A percentile compares a stretch with the other conserved stretches of the same genome.
Evolutionary conservation across 2,329 filamentous ascomycete genomes (phyloP).

Genomic region (Xylariaceae sp.): DNA sequence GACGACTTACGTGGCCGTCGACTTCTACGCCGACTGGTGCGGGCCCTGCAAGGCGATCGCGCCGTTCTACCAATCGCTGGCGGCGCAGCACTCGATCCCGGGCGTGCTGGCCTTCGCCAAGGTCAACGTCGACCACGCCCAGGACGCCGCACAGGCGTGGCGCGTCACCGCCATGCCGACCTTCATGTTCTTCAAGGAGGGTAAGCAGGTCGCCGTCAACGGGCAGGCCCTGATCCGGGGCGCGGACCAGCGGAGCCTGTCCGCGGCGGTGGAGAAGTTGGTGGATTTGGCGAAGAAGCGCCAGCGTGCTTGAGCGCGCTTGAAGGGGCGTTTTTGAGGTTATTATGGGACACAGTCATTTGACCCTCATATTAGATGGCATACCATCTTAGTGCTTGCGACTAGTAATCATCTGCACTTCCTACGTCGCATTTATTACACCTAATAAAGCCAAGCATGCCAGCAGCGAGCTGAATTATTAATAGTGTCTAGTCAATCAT

Average conservation of each 20-base stretch:
- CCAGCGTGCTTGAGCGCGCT: not conserved
- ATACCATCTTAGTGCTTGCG: not conserved
- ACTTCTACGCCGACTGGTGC: constrained; percentile 65
- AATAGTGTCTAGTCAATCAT: too few relatives aligned
- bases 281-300: constrained; percentile 40
- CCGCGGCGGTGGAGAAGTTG: constrained; percentile 42
- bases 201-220: constrained; percentile 47
- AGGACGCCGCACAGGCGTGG: constrained; percentile 53
- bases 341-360: not conserved
- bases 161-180: constrained; percentile 60
- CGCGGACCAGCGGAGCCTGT: constrained; percentile 38
- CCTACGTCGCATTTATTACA: too few relatives aligned
- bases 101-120: constrained; percentile 57
- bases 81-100: constrained; percentile 42
- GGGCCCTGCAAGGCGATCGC: constrained; percentile 63
- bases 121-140: constrained; percentile 60
- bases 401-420: too few relatives aligned
- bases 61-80: constrained; percentile 55
- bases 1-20: constrained; percentile 56
- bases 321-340: not conserved
- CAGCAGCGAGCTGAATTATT: too few relatives aligned
- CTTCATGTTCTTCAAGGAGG: constrained; percentile 62
- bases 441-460: too few relatives aligned
- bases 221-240: constrained; percentile 42
- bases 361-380: not conserved